Percentiles rank a stretch among this genome's conserved stretches.
Evolutionary conservation across 148 eudicot species (phyloP).

Genomic region (Chenopodium suecicum): DNA sequence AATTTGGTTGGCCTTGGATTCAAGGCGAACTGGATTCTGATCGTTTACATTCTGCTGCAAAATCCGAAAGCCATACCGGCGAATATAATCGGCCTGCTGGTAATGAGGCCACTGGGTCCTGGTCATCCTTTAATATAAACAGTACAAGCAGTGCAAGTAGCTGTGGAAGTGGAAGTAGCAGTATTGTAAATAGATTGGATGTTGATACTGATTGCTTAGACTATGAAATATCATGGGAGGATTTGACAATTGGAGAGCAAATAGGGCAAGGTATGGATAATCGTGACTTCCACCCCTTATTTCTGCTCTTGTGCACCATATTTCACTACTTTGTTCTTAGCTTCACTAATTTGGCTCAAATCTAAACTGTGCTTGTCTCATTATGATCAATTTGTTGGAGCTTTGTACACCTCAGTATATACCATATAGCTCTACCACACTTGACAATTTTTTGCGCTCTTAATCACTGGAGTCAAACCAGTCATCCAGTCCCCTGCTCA

Average conservation of each 20-base stretch:
- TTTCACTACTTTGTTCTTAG: neutral
- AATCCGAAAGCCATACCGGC: conserved; percentile 45
- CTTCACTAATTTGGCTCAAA: neutral
- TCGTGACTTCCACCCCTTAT: neutral
- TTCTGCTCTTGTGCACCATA: neutral
- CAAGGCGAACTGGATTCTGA: conserved; percentile 63
- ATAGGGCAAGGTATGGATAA: conserved; percentile 81
- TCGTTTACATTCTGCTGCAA: conserved; percentile 32
- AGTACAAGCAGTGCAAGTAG: conserved; percentile 91
- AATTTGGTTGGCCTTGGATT: conserved; percentile 64
- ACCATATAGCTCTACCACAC: neutral
- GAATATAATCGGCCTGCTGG: conserved; percentile 45
- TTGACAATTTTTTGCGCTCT: neutral
- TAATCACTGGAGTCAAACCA: neutral
- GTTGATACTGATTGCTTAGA: conserved; percentile 72
- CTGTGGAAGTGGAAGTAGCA: conserved; percentile 80
- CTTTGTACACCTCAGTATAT: neutral
- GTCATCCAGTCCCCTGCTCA: neutral
- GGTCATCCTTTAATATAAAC: conserved; percentile 75
- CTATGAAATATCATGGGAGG: conserved; percentile 96
- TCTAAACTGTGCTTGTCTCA: neutral
- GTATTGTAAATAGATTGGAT: conserved; percentile 73
- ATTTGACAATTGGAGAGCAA: conserved; percentile 88
- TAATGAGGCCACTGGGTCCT: conserved; percentile 77
- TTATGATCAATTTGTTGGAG: neutral